Base-by-base conservation (phyloP, 225 moss, liverwort and hornwort genomes). In the Neckera pumila region DNA sequence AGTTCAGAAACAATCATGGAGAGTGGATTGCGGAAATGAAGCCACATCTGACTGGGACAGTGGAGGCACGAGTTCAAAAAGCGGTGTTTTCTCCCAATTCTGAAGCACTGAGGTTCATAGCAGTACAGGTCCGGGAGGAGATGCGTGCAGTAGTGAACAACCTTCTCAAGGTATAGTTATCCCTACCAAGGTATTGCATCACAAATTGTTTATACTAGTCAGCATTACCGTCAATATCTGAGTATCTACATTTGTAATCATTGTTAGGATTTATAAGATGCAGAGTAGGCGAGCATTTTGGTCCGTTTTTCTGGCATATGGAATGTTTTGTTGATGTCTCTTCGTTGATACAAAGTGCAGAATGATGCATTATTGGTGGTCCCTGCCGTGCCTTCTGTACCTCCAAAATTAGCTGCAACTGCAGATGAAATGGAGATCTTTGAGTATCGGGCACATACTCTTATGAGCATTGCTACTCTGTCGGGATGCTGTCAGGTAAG, bases 401-500 rank as follows among this genome's bases (percentile, higher is more conserved):
- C 92, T 61, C 92, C 93, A 77, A 92, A 88, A 80, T 31, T 72
- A 81, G 71, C 88, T 81, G 82, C 90, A 65, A n/a, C 78, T 58
- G 26, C 85, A 82, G 82, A 87, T 61, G 87, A 90, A 79, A 61
- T 92, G 84, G 89, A 92, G 36, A 76, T 82, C 57, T 93, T 89
- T 81, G 93, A 93, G 87, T 69, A 89, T 66, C 85, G 87, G 22
- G 17, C 90, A 28, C 92, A 92, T 76, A 83, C 90, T 58, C 90
- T 92, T 31, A 89, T 88, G 93, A 90, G 92, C 84, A 89, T 90
- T 77, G 86, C 89, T 64, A 87, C 92, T n/a, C 56, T 93, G 74
- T 93, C 93, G 34, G 92, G 92, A 80, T 93, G 93, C 76, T 93
- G 92, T 86, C 90, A 93, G 92, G 93, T 89, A 84, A 62, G 60